phyloP scores from a whole-genome alignment of 768 basidiomycete species.

The Tricholoma bakamatsutake region DNA sequence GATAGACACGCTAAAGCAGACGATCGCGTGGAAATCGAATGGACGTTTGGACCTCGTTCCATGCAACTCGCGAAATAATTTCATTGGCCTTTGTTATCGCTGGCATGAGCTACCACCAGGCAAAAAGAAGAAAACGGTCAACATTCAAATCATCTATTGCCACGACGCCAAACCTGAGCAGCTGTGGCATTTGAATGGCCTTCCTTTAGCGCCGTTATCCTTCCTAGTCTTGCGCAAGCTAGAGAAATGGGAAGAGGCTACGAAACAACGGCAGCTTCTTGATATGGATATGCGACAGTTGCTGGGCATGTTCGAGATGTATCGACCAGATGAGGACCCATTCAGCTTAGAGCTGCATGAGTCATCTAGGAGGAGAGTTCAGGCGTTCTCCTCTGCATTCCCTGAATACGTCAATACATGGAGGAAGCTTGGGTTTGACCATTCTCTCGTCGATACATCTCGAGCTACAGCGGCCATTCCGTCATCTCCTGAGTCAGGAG shows the following conservation, averaged over 20 bases:
- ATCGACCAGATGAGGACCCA: not conserved
- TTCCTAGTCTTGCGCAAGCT: slow-evolving; percentile 7
- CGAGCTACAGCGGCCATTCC: no score
- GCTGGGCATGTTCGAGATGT: not conserved
- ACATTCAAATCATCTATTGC: not conserved
- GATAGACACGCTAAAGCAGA: slow-evolving; percentile 1
- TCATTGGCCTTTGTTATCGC: not conserved
- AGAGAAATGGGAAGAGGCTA: slow-evolving; percentile 3
- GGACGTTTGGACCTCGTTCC: slow-evolving; percentile 2
- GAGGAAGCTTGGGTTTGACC: slow-evolving; percentile 9
- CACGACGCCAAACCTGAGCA: not conserved
- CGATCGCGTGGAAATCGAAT: slow-evolving; percentile 2
- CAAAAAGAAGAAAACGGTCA: not conserved
- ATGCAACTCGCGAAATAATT: not conserved
- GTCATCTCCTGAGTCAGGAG: not conserved
- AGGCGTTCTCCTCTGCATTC: not conserved
- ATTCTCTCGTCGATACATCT: not conserved
- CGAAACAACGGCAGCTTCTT: not conserved
- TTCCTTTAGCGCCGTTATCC: slow-evolving; percentile 6
- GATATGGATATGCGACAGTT: not conserved
- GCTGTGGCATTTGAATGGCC: not conserved
- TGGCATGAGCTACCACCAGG: not conserved
- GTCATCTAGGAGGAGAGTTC: not conserved
- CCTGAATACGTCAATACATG: not conserved
- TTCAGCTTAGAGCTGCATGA: not conserved